phyloP scores from a whole-genome alignment of 129 eudicot species.

The sunflower (Helianthus annuus) region DNA sequence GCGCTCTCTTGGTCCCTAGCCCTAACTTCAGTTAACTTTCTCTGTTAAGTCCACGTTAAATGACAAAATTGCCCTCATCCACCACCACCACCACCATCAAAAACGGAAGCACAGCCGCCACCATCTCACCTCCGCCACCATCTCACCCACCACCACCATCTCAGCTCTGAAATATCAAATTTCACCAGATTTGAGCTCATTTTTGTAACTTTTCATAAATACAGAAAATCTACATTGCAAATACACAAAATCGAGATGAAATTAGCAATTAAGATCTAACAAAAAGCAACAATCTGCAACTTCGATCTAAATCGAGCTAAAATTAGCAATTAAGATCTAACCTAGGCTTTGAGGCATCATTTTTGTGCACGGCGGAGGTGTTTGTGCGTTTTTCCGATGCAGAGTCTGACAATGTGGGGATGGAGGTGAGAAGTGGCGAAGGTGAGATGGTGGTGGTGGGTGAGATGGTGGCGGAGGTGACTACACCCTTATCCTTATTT shows the following conservation, averaged over 20 bases:
- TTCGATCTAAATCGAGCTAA: not conserved
- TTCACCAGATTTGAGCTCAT: not conserved
- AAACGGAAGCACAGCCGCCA: too few species aligned
- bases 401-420: constrained; percentile 19
- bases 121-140: too few species aligned
- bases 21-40: too few species aligned
- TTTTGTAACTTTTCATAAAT: not conserved
- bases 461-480: too few species aligned
- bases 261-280: too few species aligned
- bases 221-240: not conserved
- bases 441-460: too few species aligned
- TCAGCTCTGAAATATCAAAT: not conserved
- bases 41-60: too few species aligned
- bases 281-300: not conserved
- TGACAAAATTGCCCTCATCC: too few species aligned
- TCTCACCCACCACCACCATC: too few species aligned
- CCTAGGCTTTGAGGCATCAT: constrained; percentile 32
- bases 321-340: not conserved
- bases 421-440: not conserved
- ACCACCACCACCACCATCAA: too few species aligned
- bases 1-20: too few species aligned
- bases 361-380: constrained; percentile 18
- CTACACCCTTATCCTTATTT: too few species aligned
- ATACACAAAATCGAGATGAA: not conserved
- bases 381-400: constrained; percentile 25